Evolutionary conservation across 1,284 basidiomycete species (phyloP).

Genomic region (Austroboletus novae-zelandiae): DNA sequence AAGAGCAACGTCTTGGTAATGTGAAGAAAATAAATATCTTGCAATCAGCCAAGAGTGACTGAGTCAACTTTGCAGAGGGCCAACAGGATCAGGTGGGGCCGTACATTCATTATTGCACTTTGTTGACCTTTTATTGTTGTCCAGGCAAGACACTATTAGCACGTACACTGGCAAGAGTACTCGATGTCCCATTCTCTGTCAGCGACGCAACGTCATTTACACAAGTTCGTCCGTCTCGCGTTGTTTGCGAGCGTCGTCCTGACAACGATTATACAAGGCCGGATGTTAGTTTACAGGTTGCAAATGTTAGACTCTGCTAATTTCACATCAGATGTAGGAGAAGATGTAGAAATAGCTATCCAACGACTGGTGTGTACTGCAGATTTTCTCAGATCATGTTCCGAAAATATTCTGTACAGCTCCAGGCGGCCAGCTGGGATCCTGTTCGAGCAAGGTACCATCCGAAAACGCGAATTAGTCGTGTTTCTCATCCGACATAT

Average conservation of each 20-base stretch:
- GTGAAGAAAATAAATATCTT: constrained; percentile 30
- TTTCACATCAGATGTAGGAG: constrained; percentile 78
- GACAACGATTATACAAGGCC: constrained; percentile 44
- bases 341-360: constrained; percentile 90
- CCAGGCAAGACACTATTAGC: constrained; percentile 86
- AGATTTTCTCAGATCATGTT: background rate
- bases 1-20: constrained; percentile 93
- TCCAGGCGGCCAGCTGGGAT: constrained; percentile 87
- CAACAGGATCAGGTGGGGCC: constrained; percentile 72
- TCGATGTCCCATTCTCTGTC: constrained; percentile 90
- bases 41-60: constrained; percentile 5
- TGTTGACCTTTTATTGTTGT: constrained; percentile 7
- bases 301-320: constrained; percentile 11
- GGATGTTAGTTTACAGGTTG: constrained; percentile 58
- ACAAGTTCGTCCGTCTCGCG: constrained; percentile 48
- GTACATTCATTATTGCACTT: background rate
- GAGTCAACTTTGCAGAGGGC: constrained; percentile 51
- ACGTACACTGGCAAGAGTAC: constrained; percentile 78
- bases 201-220: constrained; percentile 85
- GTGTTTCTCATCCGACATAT: constrained; percentile 5
- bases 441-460: constrained; percentile 70
- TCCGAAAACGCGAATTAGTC: background rate
- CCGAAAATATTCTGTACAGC: constrained; percentile 35
- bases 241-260: constrained; percentile 10
- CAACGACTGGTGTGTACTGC: constrained; percentile 63